Evolutionary conservation across 768 basidiomycete genomes (phyloP), one percentile per base, ranked within the genome.

Genomic region (Gymnopilus junonius): DNA sequence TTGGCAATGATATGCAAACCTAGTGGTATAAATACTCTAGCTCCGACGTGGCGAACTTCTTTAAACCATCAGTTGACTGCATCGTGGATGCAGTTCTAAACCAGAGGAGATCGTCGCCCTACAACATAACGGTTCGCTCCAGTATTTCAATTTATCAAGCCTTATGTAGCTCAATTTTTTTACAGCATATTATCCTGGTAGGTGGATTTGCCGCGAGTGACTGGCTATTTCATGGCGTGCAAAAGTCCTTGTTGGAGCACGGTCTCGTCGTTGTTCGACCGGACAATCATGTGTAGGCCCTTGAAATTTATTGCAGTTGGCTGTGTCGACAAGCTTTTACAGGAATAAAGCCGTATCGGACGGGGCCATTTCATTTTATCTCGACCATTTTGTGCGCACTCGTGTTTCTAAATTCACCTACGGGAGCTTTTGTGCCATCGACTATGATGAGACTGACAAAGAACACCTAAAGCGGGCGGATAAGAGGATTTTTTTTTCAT

Each of bases 181-280:
- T 3, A 10, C 17, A 67, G 66, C 63, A 67, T 27, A 43, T 68
- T 21, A 45, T 63, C n/a, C 55, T 65, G 1, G 85, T 87, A 3
- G 86, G 86, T 12, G 87, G 85, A 0, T 87, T 87, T 67, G 81
- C 84, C 17, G 83, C 84, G 0, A 86, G 81, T 62, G 82, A 85
- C 55, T 87, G 82, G 79, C 70, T 87, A 11, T 83, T 79, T 65
- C 67, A 74, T 3, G 73, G 74, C 42, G 76, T 87, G 1, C 77
- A 75, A 40, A 72, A 65, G 46, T 64, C 72, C 6, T 71, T 87
- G 12, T 72, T 73, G 10, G 64, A 72, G 1, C 68, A 76, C 0
- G 78, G 78, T 12, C 67, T 85, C 35, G 74, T 69, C 21, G 67
- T 86, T 15, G 76, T 79, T 53, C 77, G 83, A 6, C 86, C 85